Percentiles rank a stretch among this genome's conserved stretches.
These are phyloP conservation scores for Hibiscus tridactylites DNA, from an alignment of 345 rosid genomes.

Conservation along the genomic window DNA sequence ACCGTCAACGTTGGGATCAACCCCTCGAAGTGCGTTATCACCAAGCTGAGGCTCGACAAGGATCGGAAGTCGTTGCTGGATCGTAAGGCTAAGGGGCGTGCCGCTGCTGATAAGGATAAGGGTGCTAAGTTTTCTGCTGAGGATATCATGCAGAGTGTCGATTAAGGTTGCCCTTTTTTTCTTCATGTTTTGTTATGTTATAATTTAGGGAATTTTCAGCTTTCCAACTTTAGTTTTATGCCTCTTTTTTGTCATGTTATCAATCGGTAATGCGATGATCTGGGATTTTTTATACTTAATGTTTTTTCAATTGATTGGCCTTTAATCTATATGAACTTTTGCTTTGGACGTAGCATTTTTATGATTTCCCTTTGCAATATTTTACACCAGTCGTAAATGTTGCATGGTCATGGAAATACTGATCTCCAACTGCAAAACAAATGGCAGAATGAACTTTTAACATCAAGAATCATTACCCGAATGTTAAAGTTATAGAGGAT, in stretches of 20 bases:
- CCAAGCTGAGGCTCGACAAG: conserved; percentile 72
- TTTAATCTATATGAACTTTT: too few relatives aligned
- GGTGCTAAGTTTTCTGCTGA: conserved; percentile 69
- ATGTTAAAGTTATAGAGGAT: too few relatives aligned
- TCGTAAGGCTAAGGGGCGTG: conserved; percentile 75
- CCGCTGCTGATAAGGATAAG: conserved; percentile 70
- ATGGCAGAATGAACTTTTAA: conserved; percentile 2
- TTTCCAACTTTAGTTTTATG: neutral
- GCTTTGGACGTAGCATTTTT: too few relatives aligned
- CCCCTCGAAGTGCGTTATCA: conserved; percentile 46
- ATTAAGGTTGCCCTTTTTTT: conserved; percentile 19
- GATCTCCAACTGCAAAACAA: conserved; percentile 60
- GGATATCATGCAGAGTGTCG: conserved; percentile 81
- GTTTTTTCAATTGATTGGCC: neutral
- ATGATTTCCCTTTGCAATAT: too few relatives aligned
- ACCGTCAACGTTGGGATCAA: conserved; percentile 71
- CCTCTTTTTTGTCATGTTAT: neutral
- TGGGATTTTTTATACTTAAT: neutral
- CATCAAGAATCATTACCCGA: neutral
- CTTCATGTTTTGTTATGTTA: neutral
- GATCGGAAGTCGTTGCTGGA: conserved; percentile 64
- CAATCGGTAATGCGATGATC: neutral
- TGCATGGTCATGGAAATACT: conserved; percentile 51
- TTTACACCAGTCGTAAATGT: too few relatives aligned
- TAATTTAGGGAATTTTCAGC: neutral